Percentiles rank a stretch among this genome's conserved stretches.
Evolutionary conservation across 805 yeast genomes (phyloP).

Genomic region (Lipomyces kockii): DNA sequence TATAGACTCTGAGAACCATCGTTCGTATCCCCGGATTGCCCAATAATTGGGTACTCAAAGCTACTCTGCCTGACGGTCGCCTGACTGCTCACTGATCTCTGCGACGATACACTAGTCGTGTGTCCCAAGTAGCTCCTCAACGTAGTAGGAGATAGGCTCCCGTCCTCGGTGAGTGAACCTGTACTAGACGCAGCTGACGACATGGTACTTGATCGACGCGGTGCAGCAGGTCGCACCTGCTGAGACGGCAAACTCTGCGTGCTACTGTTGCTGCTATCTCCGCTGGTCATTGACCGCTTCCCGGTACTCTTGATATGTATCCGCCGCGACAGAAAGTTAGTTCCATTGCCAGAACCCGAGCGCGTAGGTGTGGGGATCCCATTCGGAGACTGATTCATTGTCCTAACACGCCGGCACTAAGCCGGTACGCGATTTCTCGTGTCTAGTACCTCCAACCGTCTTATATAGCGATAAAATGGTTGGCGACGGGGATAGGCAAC

Average conservation of each 20-base stretch:
- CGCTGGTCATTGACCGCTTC: slow-evolving; percentile 17
- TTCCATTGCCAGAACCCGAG: slow-evolving; percentile 17
- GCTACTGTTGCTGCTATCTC: slow-evolving; percentile 1
- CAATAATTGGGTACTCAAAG: slow-evolving; percentile 11
- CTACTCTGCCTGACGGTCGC: slow-evolving; percentile 10
- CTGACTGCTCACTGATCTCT: slow-evolving; percentile 15
- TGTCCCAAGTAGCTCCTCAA: neutral
- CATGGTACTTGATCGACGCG: neutral
- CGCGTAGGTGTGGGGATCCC: slow-evolving; percentile 12
- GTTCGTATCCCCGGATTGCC: slow-evolving; percentile 14
- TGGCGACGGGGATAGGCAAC: neutral
- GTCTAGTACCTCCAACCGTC: neutral
- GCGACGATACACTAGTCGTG: slow-evolving; percentile 10
- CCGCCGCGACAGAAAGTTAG: slow-evolving; percentile 18
- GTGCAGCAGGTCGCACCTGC: neutral
- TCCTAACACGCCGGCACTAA: slow-evolving; percentile 7
- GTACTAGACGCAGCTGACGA: slow-evolving; percentile 3
- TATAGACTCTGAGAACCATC: slow-evolving; percentile 23
- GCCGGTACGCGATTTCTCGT: slow-evolving; percentile 7
- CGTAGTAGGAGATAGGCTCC: neutral
- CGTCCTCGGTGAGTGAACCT: neutral
- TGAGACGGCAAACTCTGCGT: neutral
- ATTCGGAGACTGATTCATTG: slow-evolving; percentile 14
- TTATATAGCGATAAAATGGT: neutral
- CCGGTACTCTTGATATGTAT: slow-evolving; percentile 8